These are phyloP conservation scores for Aspergillus unguis DNA, from an alignment of 2,329 filamentous ascomycete genomes.

Conservation along the genomic window DNA sequence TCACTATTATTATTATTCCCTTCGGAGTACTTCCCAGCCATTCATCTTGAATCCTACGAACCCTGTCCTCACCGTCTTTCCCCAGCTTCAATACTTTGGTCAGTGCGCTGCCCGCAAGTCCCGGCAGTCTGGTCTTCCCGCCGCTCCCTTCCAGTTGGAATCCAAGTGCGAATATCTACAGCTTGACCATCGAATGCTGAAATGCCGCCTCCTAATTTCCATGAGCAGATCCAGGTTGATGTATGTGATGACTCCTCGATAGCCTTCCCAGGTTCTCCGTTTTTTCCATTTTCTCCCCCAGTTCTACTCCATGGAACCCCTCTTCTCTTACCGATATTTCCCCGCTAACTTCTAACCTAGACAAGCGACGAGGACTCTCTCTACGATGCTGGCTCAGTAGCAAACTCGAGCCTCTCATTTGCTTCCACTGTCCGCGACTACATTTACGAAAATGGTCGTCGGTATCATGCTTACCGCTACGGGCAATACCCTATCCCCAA, in stretches of 20 bases:
- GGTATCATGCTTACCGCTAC: slow-evolving; percentile 43
- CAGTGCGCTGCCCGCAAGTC: background rate
- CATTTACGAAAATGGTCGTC: slow-evolving; percentile 42
- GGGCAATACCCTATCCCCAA: slow-evolving; percentile 44
- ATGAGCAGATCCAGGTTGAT: slow-evolving; percentile 34
- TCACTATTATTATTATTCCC: no score
- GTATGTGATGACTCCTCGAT: slow-evolving; percentile 20
- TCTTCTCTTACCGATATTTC: background rate
- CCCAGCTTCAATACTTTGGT: background rate
- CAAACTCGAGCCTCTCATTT: slow-evolving; percentile 40
- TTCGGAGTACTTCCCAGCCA: no score
- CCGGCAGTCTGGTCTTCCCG: slow-evolving; percentile 10
- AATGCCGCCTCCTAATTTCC: slow-evolving; percentile 30
- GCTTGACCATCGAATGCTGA: background rate
- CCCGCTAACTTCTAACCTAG: slow-evolving; percentile 17
- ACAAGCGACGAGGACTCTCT: slow-evolving; percentile 37
- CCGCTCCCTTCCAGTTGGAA: background rate
- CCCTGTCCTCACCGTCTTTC: background rate
- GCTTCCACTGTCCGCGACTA: slow-evolving; percentile 40
- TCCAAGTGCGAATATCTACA: background rate
- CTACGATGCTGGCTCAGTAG: slow-evolving; percentile 30
- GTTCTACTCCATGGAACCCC: background rate
- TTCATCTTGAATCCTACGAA: no score
- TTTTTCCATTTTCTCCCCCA: background rate
- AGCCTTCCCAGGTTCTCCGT: background rate